Conservation (phyloP, 2,329 filamentous ascomycete species). For the Pseudocercospora fijiensis region DNA sequence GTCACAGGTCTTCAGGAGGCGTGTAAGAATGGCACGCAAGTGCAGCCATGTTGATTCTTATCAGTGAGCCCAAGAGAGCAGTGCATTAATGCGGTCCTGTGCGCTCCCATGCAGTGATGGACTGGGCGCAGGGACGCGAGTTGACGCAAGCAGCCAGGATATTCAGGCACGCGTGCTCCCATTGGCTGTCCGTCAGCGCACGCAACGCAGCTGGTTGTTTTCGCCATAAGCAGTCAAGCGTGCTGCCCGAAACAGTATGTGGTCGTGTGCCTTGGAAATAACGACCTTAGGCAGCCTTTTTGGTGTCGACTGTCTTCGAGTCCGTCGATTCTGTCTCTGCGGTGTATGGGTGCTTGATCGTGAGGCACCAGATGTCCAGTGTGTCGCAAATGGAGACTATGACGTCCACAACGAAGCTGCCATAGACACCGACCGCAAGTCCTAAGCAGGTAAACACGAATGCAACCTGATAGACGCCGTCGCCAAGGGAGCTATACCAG, state of each 20-base stretch:
- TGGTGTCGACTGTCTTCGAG: slow-evolving; percentile 21
- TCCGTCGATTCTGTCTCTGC: slow-evolving; percentile 27
- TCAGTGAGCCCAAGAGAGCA: neutral
- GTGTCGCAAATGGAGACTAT: slow-evolving; percentile 98
- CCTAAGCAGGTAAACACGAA: slow-evolving; percentile 89
- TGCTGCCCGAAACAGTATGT: neutral
- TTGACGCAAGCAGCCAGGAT: neutral
- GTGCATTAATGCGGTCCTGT: neutral
- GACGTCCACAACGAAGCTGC: slow-evolving; percentile 94
- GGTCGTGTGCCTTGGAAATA: slow-evolving; percentile 10
- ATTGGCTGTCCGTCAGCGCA: neutral
- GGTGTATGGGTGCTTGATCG: slow-evolving; percentile 79
- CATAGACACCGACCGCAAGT: slow-evolving; percentile 84
- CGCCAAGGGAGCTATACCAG: slow-evolving; percentile 73
- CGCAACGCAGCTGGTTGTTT: neutral
- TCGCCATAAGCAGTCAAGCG: slow-evolving; percentile 1
- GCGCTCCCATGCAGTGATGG: neutral
- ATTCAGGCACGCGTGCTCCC: neutral
- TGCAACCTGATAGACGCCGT: slow-evolving; percentile 76
- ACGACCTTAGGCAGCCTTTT: slow-evolving; percentile 20
- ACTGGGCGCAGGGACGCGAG: neutral
- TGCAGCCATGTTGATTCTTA: neutral
- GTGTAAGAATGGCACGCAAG: neutral
- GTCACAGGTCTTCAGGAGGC: neutral
- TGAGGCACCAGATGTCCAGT: slow-evolving; percentile 96